These are phyloP conservation scores for Fagopyrum tataricum DNA, from an alignment of 148 eudicot species.

Conservation along the genomic window DNA sequence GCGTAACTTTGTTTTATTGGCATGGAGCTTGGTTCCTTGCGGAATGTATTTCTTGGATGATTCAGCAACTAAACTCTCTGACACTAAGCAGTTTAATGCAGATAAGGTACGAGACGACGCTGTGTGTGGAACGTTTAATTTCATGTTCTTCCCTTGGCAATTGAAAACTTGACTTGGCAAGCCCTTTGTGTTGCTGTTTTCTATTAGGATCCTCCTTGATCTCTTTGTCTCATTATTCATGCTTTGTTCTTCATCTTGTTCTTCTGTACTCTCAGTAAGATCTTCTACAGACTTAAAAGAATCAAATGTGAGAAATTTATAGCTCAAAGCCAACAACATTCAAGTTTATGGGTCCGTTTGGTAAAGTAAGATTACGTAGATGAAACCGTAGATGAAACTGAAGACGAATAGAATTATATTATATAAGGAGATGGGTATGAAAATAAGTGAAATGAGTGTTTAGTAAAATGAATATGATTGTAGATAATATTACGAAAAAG, in stretches of 20 bases:
- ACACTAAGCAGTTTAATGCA: slow-evolving; percentile 56
- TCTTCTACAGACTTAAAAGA: slow-evolving; percentile 19
- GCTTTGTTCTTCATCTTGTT: slow-evolving; percentile 41
- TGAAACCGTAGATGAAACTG: no score
- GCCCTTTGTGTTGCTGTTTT: slow-evolving; percentile 42
- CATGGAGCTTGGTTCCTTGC: slow-evolving; percentile 45
- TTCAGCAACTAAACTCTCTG: slow-evolving; percentile 65
- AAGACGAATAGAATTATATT: no score
- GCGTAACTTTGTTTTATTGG: slow-evolving; percentile 64
- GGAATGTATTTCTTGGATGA: slow-evolving; percentile 62
- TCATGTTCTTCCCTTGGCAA: slow-evolving; percentile 57
- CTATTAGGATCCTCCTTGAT: slow-evolving; percentile 34
- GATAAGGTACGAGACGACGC: slow-evolving; percentile 76
- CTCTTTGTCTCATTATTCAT: slow-evolving; percentile 39
- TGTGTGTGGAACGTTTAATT: slow-evolving; percentile 77
- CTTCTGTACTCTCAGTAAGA: slow-evolving; percentile 26
- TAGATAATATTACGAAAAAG: no score
- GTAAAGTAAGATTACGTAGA: no score
- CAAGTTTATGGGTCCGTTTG: no score
- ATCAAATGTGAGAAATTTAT: no score
- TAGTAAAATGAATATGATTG: no score
- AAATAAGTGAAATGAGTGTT: no score
- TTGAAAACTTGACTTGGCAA: slow-evolving; percentile 37
- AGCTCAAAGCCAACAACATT: no score
- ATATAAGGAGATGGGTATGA: no score